These are phyloP conservation scores for Fagus crenata DNA, from an alignment of 306 rosid species.

Conservation along the genomic window DNA sequence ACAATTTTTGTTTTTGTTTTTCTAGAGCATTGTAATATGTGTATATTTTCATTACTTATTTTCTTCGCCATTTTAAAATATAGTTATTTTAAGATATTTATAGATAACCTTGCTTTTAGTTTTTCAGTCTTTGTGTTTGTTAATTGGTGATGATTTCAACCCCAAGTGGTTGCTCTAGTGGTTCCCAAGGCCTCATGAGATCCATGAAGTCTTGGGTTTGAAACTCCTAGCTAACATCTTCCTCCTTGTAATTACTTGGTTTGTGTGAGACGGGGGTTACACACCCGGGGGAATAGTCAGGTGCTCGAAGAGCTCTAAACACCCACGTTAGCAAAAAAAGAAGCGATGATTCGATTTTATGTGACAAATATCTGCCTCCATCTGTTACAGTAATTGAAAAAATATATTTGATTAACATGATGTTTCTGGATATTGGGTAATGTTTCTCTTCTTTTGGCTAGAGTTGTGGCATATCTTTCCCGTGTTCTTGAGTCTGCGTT, in stretches of 20 bases:
- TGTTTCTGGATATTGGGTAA: constrained; percentile 32
- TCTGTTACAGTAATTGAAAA: neutral
- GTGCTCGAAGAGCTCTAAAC: too few relatives aligned
- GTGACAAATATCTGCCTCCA: constrained; percentile 5
- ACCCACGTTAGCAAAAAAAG: too few relatives aligned
- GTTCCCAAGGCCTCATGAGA: too few relatives aligned
- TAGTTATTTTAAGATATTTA: constrained; percentile 4
- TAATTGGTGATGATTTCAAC: constrained; percentile 13
- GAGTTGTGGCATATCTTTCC: constrained; percentile 97
- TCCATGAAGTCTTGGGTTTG: too few relatives aligned
- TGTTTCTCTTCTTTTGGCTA: constrained; percentile 38
- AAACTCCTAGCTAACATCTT: too few relatives aligned
- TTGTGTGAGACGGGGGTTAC: too few relatives aligned
- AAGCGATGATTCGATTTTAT: neutral
- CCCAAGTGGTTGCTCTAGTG: too few relatives aligned
- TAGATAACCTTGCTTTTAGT: constrained; percentile 13
- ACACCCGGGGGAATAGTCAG: too few relatives aligned
- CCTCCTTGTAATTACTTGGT: too few relatives aligned
- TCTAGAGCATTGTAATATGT: neutral
- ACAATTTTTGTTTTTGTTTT: neutral
- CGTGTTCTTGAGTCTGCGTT: constrained; percentile 96
- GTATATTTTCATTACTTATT: neutral
- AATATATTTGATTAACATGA: constrained; percentile 20
- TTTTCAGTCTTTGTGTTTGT: constrained; percentile 3
- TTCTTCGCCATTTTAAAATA: constrained; percentile 4